Conservation (phyloP, 1,284 basidiomycete species). For the Malassezia restricta region DNA sequence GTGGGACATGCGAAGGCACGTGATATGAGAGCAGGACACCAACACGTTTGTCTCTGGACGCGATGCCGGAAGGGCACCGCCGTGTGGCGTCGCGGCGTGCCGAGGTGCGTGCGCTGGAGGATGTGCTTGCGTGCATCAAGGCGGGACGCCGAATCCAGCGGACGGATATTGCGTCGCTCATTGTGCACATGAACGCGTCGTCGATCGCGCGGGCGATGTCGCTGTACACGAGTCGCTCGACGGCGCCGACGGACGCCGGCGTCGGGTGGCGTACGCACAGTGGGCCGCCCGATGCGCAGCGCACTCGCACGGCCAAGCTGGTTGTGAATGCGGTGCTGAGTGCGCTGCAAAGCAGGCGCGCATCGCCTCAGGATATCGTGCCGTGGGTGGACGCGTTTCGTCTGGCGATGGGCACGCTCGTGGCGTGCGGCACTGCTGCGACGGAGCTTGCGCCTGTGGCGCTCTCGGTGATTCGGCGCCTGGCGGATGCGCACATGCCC, state of each 20-base stretch:
- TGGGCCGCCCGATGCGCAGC: background rate
- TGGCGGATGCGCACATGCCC: background rate
- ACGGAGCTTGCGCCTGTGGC: conserved; percentile 1
- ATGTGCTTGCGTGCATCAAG: background rate
- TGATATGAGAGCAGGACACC: background rate
- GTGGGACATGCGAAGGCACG: background rate
- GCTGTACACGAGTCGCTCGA: conserved; percentile 10
- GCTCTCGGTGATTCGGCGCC: conserved; percentile 4
- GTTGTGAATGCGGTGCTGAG: conserved; percentile 21
- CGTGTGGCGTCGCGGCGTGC: background rate
- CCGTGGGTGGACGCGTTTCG: conserved; percentile 7
- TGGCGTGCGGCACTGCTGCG: background rate
- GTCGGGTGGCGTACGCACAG: background rate
- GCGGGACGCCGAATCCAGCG: background rate
- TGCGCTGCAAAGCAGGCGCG: background rate
- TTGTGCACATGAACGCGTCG: background rate
- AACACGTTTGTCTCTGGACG: background rate
- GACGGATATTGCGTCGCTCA: conserved; percentile 3
- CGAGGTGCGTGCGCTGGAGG: background rate
- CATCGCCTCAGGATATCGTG: background rate
- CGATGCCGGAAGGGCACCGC: background rate
- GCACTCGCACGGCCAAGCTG: conserved; percentile 24
- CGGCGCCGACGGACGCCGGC: background rate
- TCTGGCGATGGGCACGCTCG: conserved; percentile 5
- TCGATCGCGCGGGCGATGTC: conserved; percentile 1